Conservation (phyloP, 768 basidiomycete species). For the Macrolepiota dolichaula region DNA sequence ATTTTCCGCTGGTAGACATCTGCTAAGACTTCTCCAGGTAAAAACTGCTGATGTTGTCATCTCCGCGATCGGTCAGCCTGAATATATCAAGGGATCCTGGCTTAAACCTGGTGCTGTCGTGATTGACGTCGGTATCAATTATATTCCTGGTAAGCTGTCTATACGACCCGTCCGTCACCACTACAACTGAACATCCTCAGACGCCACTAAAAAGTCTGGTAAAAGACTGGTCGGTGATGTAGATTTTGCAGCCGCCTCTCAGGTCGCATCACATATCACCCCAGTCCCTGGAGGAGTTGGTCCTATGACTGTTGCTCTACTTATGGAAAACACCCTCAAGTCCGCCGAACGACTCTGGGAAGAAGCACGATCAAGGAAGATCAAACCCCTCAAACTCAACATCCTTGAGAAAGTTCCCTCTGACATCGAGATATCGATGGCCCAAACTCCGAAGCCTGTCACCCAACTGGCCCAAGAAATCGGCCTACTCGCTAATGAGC, state of each 20-base stretch:
- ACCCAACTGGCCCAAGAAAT: conserved; percentile 83
- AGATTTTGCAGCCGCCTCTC: conserved; percentile 72
- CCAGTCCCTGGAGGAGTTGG: conserved; percentile 99
- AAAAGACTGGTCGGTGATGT: conserved; percentile 97
- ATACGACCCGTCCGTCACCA: background rate
- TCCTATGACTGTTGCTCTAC: conserved; percentile 99
- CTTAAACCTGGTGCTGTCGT: conserved; percentile 93
- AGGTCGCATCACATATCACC: conserved; percentile 86
- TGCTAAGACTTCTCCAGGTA: conserved; percentile 43
- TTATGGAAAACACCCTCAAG: conserved; percentile 91
- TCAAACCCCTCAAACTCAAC: conserved; percentile 78
- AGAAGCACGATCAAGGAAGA: conserved; percentile 56
- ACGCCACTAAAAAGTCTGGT: conserved; percentile 89
- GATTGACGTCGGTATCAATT: conserved; percentile 98
- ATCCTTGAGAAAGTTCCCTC: conserved; percentile 86
- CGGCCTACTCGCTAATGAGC: conserved; percentile 79
- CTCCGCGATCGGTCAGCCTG: conserved; percentile 93
- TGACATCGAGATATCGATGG: conserved; percentile 95
- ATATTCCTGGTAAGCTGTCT: conserved; percentile 65
- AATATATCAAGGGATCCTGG: conserved; percentile 92
- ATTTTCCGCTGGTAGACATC: background rate
- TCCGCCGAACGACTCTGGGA: conserved; percentile 84
- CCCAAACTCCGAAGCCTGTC: conserved; percentile 90
- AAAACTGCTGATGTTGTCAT: conserved; percentile 88
- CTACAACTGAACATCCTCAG: conserved; percentile 32